Evolutionary conservation across 768 basidiomycete genomes (phyloP).

Genomic region (Crassisporium funariophilum): DNA sequence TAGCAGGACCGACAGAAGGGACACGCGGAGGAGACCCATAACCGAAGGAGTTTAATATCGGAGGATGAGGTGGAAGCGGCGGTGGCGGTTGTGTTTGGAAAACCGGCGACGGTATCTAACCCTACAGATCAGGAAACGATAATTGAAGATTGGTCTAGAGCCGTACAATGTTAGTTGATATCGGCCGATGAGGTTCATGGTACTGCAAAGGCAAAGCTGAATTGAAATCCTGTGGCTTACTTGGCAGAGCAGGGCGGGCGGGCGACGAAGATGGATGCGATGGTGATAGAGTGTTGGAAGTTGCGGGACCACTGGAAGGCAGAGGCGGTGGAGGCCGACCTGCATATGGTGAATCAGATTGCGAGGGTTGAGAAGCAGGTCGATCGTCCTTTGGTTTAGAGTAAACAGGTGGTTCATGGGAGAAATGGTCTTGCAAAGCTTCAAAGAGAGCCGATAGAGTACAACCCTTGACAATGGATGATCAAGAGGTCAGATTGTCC

Average conservation of each 20-base stretch:
- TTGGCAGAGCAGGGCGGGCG: conserved; percentile 8
- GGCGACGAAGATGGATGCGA: background rate
- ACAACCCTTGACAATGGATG: conserved; percentile 59
- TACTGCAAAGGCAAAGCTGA: conserved; percentile 1
- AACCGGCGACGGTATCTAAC: background rate
- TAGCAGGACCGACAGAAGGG: conserved; percentile 19
- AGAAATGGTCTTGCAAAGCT: conserved; percentile 82
- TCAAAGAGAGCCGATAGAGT: conserved; percentile 72
- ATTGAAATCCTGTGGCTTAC: conserved; percentile 3
- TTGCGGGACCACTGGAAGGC: conserved; percentile 24
- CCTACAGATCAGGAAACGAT: background rate
- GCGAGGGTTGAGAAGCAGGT: conserved; percentile 7
- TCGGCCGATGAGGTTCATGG: conserved; percentile 7
- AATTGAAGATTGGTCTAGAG: background rate
- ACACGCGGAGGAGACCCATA: conserved; percentile 21
- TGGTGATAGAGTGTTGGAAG: conserved; percentile 24
- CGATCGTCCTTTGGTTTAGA: conserved; percentile 62
- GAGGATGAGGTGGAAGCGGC: conserved; percentile 15
- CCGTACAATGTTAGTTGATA: conserved; percentile 1
- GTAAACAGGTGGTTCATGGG: conserved; percentile 85
- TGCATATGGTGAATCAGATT: conserved; percentile 17
- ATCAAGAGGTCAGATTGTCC: conserved; percentile 9
- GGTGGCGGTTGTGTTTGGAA: conserved; percentile 6
- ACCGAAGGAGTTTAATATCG: conserved; percentile 10
- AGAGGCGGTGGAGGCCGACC: conserved; percentile 34